phyloP scores from a whole-genome alignment of 2,329 filamentous ascomycete genomes.

The Neofusicoccum umdonicola region DNA sequence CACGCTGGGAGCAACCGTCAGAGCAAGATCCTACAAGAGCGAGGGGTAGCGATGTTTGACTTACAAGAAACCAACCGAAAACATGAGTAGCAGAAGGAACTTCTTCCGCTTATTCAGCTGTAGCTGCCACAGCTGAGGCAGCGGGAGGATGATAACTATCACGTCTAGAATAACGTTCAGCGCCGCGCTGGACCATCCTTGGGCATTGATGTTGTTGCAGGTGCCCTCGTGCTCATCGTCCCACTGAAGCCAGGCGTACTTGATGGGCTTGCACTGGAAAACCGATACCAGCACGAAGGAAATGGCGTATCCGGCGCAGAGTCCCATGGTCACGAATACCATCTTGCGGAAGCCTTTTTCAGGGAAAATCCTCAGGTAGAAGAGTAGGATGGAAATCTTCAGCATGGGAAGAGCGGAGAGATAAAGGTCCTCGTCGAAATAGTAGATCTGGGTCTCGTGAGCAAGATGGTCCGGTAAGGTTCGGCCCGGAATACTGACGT shows the following conservation, averaged over 20 bases:
- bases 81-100: constrained; percentile 35
- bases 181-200: constrained; percentile 31
- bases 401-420: constrained; percentile 32
- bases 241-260: constrained; percentile 27
- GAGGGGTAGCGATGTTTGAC: not conserved
- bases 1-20: constrained; percentile 28
- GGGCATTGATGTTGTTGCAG: constrained; percentile 35
- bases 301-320: constrained; percentile 26
- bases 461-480: not conserved
- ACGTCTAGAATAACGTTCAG: constrained; percentile 32
- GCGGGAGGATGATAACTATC: constrained; percentile 30
- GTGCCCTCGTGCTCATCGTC: constrained; percentile 24
- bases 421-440: constrained; percentile 34
- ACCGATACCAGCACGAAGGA: constrained; percentile 22
- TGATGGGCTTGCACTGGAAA: constrained; percentile 25
- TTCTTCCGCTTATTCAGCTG: constrained; percentile 34
- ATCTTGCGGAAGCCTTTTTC: constrained; percentile 25
- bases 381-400: constrained; percentile 36
- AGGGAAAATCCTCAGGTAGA: constrained; percentile 37
- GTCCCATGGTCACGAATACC: constrained; percentile 26
- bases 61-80: constrained; percentile 36
- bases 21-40: not conserved
- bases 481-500: constrained; percentile 21
- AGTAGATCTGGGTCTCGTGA: constrained; percentile 19
- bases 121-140: constrained; percentile 29